phyloP scores from a whole-genome alignment of 768 basidiomycete genomes.

The Termitomyces heimii region DNA sequence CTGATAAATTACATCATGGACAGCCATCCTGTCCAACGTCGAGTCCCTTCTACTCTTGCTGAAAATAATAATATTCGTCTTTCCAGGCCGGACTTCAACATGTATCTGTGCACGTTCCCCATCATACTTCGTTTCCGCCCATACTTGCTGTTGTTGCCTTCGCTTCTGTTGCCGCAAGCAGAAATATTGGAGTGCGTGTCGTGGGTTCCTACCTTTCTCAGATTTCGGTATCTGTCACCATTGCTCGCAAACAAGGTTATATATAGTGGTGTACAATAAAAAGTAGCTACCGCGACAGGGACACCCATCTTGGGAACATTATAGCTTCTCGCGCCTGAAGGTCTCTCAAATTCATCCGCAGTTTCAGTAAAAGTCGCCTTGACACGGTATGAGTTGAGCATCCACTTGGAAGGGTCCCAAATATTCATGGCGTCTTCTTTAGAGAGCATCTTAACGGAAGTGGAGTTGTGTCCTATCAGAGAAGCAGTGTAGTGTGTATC shows the following conservation, averaged over 20 bases:
- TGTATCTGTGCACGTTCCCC: constrained; percentile 96
- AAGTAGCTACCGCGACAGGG: constrained; percentile 49
- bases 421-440: constrained; percentile 59
- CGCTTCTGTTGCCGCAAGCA: constrained; percentile 13
- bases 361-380: constrained; percentile 58
- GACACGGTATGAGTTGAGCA: constrained; percentile 48
- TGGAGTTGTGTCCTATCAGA: constrained; percentile 50
- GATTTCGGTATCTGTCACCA: constrained; percentile 73
- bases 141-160: constrained; percentile 35
- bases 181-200: constrained; percentile 48
- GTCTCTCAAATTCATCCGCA: constrained; percentile 34
- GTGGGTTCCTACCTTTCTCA: constrained; percentile 59
- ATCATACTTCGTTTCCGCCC: constrained; percentile 93
- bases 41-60: constrained; percentile 87
- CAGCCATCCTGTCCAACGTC: constrained; percentile 65
- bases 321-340: constrained; percentile 18
- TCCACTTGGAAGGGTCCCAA: constrained; percentile 59
- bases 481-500: constrained; percentile 42
- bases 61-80: constrained; percentile 62
- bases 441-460: constrained; percentile 49
- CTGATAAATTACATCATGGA: constrained; percentile 55
- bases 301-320: constrained; percentile 45
- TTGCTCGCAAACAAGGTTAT: not conserved
- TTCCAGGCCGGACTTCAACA: constrained; percentile 42
- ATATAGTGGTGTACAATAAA: not conserved